These are phyloP conservation scores for Talaromyces sp. DNA, from an alignment of 2,329 filamentous ascomycete genomes.

Conservation along the genomic window DNA sequence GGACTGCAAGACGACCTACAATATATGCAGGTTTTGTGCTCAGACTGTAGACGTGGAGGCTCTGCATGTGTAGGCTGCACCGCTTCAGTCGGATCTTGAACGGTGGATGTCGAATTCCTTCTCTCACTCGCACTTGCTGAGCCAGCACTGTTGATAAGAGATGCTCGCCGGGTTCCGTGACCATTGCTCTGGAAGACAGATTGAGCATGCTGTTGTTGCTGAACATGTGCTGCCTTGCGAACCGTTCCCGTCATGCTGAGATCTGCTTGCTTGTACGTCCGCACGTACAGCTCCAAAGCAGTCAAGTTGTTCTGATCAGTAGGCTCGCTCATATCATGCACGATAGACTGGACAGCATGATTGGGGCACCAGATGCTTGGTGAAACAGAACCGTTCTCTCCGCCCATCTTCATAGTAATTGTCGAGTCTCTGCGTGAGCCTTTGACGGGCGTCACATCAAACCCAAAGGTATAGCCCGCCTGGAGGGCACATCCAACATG, in stretches of 20 bases:
- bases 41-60: conserved; percentile 24
- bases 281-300: conserved; percentile 81
- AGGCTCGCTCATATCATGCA: conserved; percentile 77
- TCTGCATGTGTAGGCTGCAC: conserved; percentile 17
- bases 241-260: conserved; percentile 85
- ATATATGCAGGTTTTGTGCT: conserved; percentile 38
- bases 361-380: conserved; percentile 90
- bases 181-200: conserved; percentile 30
- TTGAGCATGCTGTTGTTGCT: conserved; percentile 39
- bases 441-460: conserved; percentile 88
- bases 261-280: conserved; percentile 93
- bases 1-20: conserved; percentile 45
- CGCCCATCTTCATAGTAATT: conserved; percentile 75
- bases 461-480: conserved; percentile 77
- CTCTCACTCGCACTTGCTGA: conserved; percentile 28
- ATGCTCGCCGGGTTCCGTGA: conserved; percentile 54
- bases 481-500: conserved; percentile 91
- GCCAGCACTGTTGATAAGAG: conserved; percentile 49
- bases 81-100: conserved; percentile 25
- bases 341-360: conserved; percentile 69
- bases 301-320: conserved; percentile 70
- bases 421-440: conserved; percentile 78
- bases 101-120: conserved; percentile 9
- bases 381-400: conserved; percentile 79
- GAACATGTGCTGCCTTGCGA: conserved; percentile 76